Base-by-base conservation (phyloP, 1,284 basidiomycete species). In the Rhodotorula sp. region DNA sequence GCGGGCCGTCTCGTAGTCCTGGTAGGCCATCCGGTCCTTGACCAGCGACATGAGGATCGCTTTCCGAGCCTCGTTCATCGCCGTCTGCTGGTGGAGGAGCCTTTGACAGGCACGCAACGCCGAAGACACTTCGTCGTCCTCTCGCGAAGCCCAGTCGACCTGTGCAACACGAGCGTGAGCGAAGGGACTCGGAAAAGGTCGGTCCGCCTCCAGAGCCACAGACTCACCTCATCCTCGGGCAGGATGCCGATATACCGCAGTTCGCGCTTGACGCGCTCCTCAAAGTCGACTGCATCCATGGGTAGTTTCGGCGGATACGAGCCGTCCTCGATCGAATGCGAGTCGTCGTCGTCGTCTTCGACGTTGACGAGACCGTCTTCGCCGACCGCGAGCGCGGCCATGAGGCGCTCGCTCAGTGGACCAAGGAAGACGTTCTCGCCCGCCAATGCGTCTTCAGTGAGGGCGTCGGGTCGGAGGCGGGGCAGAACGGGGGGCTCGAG, bases 111-210 rank as follows among this genome's bases (percentile, higher is more conserved):
- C 89, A 1, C 96, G 90, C 3, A 98, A 86, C 1, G 93, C 91
- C 3, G 91, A 89, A 3, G 93, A 90, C 70, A 98, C 91, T 63
- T 95, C 93, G 81, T 98, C 95, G 79, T 97, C 95, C 58, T 93
- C 90, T 64, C 89, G 87, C 59, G 88, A 85, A 2, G 87, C 84
- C 75, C 75, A 76, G 59, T 76, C 75, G 65, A 69, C 63, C 72
- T 76, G 58, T 20, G 56, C 23, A 4, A 23, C 3, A 10, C 5
- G 12, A 3, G 6, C 21, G 56, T 52, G 54, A 62, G 39, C 20
- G 2, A 1, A 6, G 21, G 0, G 3, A 0, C n/a, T 29, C 21
- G 14, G 26, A 48, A 12, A 58, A 39, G n/a, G 39, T 23, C 0
- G 14, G n/a, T 10, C 39, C 39, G 8, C 8, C 10, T 34, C 34